phyloP scores from a whole-genome alignment of 2,329 filamentous ascomycete genomes.

The Nothophoma quercina region DNA sequence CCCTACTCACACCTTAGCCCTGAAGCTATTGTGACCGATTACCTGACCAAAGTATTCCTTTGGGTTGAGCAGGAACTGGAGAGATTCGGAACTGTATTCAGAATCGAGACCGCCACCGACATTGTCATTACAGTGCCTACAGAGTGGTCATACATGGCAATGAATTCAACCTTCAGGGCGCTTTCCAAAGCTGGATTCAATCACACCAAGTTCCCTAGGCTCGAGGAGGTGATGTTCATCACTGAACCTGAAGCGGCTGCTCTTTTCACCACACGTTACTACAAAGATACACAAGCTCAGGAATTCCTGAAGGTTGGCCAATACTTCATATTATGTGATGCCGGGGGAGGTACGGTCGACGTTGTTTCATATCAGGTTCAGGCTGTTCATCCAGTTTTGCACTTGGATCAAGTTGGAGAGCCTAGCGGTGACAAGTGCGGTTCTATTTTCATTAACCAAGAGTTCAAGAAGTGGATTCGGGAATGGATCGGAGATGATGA shows the following conservation, averaged over 20 bases:
- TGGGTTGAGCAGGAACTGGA: constrained; percentile 21
- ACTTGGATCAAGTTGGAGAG: constrained; percentile 21
- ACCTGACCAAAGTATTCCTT: constrained; percentile 32
- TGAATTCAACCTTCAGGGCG: constrained; percentile 38
- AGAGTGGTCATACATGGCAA: constrained; percentile 39
- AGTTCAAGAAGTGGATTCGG: constrained; percentile 37
- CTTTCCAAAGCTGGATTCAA: constrained; percentile 39
- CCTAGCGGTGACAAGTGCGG: constrained; percentile 31
- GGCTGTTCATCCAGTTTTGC: constrained; percentile 21
- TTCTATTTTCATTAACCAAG: constrained; percentile 33
- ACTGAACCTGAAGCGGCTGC: constrained; percentile 44
- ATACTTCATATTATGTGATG: constrained; percentile 29
- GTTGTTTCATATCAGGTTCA: constrained; percentile 31
- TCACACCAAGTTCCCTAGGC: constrained; percentile 27
- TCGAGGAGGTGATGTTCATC: constrained; percentile 34
- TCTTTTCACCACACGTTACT: constrained; percentile 33
- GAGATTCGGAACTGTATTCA: constrained; percentile 14
- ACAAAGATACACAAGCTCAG: constrained; percentile 21
- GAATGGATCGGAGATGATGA: constrained; percentile 23
- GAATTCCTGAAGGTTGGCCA: constrained; percentile 23
- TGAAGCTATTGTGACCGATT: constrained; percentile 40
- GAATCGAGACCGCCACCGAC: constrained; percentile 29
- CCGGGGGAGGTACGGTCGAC: constrained; percentile 32
- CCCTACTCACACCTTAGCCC: constrained; percentile 33
- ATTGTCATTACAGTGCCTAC: constrained; percentile 37